Conservation (phyloP, 805 yeast genomes). For the Candida verbasci region DNA sequence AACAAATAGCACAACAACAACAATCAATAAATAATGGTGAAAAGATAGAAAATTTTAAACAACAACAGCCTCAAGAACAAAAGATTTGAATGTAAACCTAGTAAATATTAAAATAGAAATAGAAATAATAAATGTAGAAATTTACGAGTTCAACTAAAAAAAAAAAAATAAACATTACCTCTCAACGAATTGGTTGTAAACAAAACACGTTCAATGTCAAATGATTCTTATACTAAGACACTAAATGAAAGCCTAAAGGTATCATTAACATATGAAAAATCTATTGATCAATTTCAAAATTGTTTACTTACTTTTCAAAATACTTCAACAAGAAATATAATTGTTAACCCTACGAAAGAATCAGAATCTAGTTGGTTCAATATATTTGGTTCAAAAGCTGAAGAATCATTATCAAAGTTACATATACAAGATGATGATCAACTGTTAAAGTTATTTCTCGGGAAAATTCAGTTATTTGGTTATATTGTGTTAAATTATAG, state of each 20-base stretch:
- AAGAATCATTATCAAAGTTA: background rate
- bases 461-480: conserved; percentile 37
- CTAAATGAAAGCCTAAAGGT: conserved; percentile 19
- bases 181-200: background rate
- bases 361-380: conserved; percentile 14
- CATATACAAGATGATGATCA: background rate
- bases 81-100: background rate
- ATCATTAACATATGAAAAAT: conserved; percentile 13
- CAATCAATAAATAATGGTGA: conserved; percentile 1
- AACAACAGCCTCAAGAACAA: conserved; percentile 5
- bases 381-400: conserved; percentile 10
- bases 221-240: conserved; percentile 13
- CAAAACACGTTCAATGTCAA: background rate
- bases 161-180: conserved; percentile 3
- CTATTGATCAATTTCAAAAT: conserved; percentile 9
- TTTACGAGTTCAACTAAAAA: background rate
- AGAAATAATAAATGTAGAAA: background rate
- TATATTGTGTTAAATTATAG: conserved; percentile 35
- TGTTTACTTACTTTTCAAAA: conserved; percentile 21
- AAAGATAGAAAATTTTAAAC: conserved; percentile 2
- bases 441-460: conserved; percentile 21
- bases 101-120: background rate
- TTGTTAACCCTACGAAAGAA: conserved; percentile 8
- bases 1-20: conserved; percentile 16
- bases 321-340: conserved; percentile 11